Conservation (phyloP, 2,329 filamentous ascomycete genomes). For the Aspergillus terreus region DNA sequence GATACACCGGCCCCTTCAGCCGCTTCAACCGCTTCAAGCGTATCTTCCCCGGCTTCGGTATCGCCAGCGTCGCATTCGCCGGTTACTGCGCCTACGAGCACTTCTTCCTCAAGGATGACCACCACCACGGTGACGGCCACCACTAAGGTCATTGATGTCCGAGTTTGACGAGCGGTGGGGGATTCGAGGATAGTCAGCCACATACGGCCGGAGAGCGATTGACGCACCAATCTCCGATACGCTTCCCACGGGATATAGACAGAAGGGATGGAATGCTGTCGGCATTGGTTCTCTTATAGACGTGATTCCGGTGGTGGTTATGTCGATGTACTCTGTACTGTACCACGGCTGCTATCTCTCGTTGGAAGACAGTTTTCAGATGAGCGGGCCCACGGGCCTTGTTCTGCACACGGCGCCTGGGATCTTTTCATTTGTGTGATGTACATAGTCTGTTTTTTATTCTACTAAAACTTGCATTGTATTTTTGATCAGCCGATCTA, state of each 20-base stretch:
- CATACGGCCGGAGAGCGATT: too few relatives aligned
- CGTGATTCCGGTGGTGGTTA: neutral
- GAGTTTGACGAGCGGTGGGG: neutral
- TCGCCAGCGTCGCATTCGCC: conserved; percentile 85
- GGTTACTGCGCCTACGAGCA: conserved; percentile 88
- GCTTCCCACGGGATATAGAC: conserved; percentile 2
- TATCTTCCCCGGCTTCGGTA: conserved; percentile 85
- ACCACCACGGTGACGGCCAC: conserved; percentile 55
- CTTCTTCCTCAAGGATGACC: conserved; percentile 71
- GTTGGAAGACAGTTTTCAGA: neutral
- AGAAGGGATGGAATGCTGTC: conserved; percentile 15
- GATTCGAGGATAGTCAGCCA: neutral
- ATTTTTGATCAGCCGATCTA: neutral
- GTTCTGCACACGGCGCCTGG: conserved; percentile 26
- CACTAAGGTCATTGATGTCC: conserved; percentile 42
- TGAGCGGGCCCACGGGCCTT: conserved; percentile 1
- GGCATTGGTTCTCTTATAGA: too few relatives aligned
- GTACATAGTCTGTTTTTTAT: conserved; percentile 34
- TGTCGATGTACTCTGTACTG: neutral
- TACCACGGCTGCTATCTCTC: conserved; percentile 13
- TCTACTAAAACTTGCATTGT: conserved; percentile 15
- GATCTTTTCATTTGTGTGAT: conserved; percentile 30
- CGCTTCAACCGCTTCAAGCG: conserved; percentile 85
- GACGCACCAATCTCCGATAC: too few relatives aligned
- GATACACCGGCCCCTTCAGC: conserved; percentile 84